Evolutionary conservation across 192 early-diverging fungal species (phyloP).

Genomic region (Oehlia diaphana): DNA sequence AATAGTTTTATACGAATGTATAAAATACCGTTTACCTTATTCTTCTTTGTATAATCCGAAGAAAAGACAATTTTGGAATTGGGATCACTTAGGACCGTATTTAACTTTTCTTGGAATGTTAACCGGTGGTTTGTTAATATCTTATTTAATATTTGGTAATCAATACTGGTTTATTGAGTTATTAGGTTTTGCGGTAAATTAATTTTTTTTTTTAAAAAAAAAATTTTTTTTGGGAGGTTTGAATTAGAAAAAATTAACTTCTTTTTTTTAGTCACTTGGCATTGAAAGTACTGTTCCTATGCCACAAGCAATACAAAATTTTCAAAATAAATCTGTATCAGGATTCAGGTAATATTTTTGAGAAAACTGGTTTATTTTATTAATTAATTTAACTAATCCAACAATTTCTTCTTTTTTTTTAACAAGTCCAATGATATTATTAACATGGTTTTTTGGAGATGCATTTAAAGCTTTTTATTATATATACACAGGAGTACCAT

Average conservation of each 20-base stretch:
- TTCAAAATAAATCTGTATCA: constrained; percentile 42
- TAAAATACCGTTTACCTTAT: constrained; percentile 38
- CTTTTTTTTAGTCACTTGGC: constrained; percentile 42
- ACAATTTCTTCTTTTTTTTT: not conserved
- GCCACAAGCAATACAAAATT: constrained; percentile 55
- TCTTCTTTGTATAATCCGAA: constrained; percentile 27
- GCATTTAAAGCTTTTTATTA: constrained; percentile 61
- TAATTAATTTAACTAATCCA: not conserved
- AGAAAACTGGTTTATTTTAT: not conserved
- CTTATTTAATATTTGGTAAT: constrained; percentile 36
- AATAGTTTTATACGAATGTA: constrained; percentile 48
- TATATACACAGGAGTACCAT: constrained; percentile 45
- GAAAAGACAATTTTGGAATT: constrained; percentile 41
- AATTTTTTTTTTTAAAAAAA: not conserved
- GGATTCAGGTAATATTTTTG: constrained; percentile 45
- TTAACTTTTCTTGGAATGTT: constrained; percentile 35
- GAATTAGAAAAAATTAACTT: not conserved
- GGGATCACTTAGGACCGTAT: constrained; percentile 42
- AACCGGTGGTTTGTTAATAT: constrained; percentile 23
- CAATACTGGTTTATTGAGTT: constrained; percentile 36
- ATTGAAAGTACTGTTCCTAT: constrained; percentile 63
- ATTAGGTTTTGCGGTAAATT: constrained; percentile 36
- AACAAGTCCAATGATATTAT: constrained; percentile 31
- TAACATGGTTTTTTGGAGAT: constrained; percentile 59
- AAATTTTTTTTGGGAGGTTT: not conserved